Percentiles rank a stretch among this genome's conserved stretches.
These are phyloP conservation scores for Tripterygium wilfordii DNA, from an alignment of 177 flowering plant genomes.

Conservation along the genomic window DNA sequence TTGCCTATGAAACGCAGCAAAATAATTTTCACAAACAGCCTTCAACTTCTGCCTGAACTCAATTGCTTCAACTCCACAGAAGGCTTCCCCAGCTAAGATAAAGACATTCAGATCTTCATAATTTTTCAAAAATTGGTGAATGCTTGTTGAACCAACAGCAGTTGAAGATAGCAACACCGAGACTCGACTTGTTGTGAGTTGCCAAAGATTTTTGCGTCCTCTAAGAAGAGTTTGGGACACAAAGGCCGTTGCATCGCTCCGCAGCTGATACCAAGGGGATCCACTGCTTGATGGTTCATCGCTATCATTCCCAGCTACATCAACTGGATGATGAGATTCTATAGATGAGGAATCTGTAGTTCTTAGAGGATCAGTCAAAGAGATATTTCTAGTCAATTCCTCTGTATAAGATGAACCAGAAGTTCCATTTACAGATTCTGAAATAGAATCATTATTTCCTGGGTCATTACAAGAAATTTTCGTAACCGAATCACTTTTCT, in stretches of 20 bases:
- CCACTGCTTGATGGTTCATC: constrained; percentile 61
- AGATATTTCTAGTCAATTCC: constrained; percentile 18
- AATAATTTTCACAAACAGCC: constrained; percentile 78
- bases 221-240: constrained; percentile 80
- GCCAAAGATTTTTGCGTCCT: constrained; percentile 95
- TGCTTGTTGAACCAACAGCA: constrained; percentile 74
- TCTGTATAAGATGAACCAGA: constrained; percentile 14
- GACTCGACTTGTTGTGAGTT: constrained; percentile 85
- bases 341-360: constrained; percentile 8
- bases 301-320: constrained; percentile 39
- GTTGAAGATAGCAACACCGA: constrained; percentile 82
- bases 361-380: constrained; percentile 19
- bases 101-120: constrained; percentile 88
- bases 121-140: constrained; percentile 83
- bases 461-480: constrained; percentile 11
- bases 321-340: constrained; percentile 18
- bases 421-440: constrained; percentile 23
- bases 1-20: constrained; percentile 79
- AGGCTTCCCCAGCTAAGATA: constrained; percentile 93
- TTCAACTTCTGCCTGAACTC: constrained; percentile 89
- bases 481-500: constrained; percentile 19
- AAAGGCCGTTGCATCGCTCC: constrained; percentile 69
- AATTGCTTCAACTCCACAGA: constrained; percentile 86
- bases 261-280: constrained; percentile 86
- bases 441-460: constrained; percentile 17